Evolutionary conservation across 805 yeast genomes (phyloP).

Genomic region (Suhomyces sp.): DNA sequence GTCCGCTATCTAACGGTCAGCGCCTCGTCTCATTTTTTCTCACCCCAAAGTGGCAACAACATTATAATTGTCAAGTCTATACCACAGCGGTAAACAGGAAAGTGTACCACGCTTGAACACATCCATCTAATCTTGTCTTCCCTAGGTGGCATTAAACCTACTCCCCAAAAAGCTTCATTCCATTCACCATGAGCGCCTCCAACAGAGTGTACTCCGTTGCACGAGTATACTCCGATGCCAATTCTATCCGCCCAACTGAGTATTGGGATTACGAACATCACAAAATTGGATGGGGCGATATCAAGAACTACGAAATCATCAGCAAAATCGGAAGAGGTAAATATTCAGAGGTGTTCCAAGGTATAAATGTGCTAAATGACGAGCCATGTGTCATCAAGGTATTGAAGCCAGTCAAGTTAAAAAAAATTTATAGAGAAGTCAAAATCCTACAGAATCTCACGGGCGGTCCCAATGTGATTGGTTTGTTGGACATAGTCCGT

Average conservation of each 20-base stretch:
- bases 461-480: slow-evolving; percentile 80
- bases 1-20: neutral
- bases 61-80: neutral
- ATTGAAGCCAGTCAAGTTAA: slow-evolving; percentile 87
- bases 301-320: slow-evolving; percentile 66
- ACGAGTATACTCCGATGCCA: slow-evolving; percentile 73
- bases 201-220: slow-evolving; percentile 32
- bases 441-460: slow-evolving; percentile 81
- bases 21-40: neutral
- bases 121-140: neutral
- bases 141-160: neutral
- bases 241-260: slow-evolving; percentile 60
- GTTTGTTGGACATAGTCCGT: slow-evolving; percentile 73
- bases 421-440: slow-evolving; percentile 87
- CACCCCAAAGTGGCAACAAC: neutral
- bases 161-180: neutral
- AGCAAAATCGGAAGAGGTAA: slow-evolving; percentile 89
- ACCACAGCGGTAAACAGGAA: neutral
- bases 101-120: neutral
- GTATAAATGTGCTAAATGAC: slow-evolving; percentile 63
- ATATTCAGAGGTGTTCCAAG: slow-evolving; percentile 93
- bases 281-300: slow-evolving; percentile 41
- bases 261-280: slow-evolving; percentile 86
- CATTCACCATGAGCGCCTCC: slow-evolving; percentile 22
- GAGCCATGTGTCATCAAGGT: slow-evolving; percentile 78